A percentile compares a stretch with the other conserved stretches of the same genome.
Conservation (phyloP, 345 rosid species). For the Eucalyptus marginata region DNA sequence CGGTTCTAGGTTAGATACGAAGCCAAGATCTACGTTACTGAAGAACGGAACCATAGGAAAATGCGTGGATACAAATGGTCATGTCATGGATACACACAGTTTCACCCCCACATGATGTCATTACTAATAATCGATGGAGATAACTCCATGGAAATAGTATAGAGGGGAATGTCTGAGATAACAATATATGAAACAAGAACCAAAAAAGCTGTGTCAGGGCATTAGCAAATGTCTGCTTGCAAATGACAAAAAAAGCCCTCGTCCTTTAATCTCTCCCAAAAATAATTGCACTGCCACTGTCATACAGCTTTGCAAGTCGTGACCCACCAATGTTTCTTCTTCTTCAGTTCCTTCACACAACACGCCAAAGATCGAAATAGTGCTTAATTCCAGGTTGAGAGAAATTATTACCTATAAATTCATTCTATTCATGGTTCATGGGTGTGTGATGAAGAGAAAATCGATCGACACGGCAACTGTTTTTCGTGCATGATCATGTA, state of each 20-base stretch:
- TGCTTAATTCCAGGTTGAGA: not conserved
- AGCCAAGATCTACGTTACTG: not conserved
- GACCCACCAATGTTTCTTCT: not conserved
- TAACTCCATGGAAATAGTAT: not conserved
- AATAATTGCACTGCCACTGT: not conserved
- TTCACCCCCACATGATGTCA: not conserved
- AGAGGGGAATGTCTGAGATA: not conserved
- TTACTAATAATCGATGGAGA: not conserved
- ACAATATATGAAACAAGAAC: not conserved
- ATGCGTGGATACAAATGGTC: not conserved
- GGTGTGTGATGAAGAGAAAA: not conserved
- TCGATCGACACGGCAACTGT: not conserved
- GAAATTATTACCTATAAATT: not conserved
- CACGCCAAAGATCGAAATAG: not conserved
- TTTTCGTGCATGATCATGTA: not conserved
- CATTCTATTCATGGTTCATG: not conserved
- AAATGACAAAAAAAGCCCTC: not conserved
- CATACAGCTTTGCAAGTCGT: not conserved
- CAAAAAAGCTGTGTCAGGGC: not conserved
- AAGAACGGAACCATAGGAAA: not conserved
- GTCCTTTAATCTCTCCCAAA: not conserved
- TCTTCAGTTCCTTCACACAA: not conserved
- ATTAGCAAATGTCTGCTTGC: not conserved
- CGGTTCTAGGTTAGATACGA: not conserved
- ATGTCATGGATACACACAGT: not conserved